A percentile compares a stretch with the other conserved stretches of the same genome.
phyloP scores from a whole-genome alignment of 768 basidiomycete genomes.

The Cyclocybe aegerita region DNA sequence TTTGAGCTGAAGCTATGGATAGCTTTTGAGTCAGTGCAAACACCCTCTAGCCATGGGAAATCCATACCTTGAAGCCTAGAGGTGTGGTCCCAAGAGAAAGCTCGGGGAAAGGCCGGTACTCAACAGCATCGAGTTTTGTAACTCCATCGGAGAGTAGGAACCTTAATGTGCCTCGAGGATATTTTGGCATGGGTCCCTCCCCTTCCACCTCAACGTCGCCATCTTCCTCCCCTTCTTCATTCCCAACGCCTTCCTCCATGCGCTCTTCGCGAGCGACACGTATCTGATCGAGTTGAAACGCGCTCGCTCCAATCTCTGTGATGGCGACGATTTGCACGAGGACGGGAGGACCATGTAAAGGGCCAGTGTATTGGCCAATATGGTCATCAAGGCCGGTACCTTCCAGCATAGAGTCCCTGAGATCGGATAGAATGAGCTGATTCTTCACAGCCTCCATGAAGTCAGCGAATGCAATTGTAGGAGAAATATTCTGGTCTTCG shows the following conservation, averaged over 20 bases:
- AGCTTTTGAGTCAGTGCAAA: not conserved
- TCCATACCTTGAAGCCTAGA: conserved; percentile 77
- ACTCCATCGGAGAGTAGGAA: conserved; percentile 81
- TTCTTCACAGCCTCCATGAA: conserved; percentile 56
- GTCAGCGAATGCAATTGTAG: conserved; percentile 43
- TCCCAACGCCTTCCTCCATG: conserved; percentile 47
- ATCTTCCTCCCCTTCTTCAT: conserved; percentile 46
- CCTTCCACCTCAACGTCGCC: conserved; percentile 61
- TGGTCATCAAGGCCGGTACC: conserved; percentile 66
- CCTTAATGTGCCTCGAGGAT: conserved; percentile 76
- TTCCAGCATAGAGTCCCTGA: conserved; percentile 67
- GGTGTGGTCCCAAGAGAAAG: conserved; percentile 74
- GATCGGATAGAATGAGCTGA: conserved; percentile 73
- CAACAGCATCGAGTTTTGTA: conserved; percentile 68
- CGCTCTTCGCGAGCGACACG: conserved; percentile 66
- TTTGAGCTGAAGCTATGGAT: conserved; percentile 56
- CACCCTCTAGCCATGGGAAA: not conserved
- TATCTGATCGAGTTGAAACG: conserved; percentile 74
- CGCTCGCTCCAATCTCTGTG: conserved; percentile 85
- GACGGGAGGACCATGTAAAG: conserved; percentile 44
- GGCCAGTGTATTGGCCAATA: conserved; percentile 34
- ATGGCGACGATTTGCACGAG: conserved; percentile 76
- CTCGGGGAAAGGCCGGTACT: conserved; percentile 66
- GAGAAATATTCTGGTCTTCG: conserved; percentile 45
- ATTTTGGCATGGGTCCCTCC: conserved; percentile 78